Evolutionary conservation across 140 eudicot species (phyloP), one percentile per base, ranked within the genome.

Genomic region (Oenanthe javanica): DNA sequence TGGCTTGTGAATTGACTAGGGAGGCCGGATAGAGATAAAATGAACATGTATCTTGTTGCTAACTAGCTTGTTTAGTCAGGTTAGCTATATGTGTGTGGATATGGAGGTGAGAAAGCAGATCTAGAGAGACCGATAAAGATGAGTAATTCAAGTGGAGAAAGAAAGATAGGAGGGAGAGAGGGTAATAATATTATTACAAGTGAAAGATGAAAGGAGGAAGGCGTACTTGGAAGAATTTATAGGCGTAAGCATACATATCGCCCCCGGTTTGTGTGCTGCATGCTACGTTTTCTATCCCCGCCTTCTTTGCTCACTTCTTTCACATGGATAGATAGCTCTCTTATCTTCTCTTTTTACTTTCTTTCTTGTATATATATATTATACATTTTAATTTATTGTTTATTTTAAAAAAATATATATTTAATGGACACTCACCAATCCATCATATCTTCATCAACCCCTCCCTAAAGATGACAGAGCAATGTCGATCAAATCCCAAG

Each of bases 181-280:
- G 73, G 31, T 21, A 67, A 46, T 2, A 18, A 18, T 6, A 46
- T 36, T 72, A n/a, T 38, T 46, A 31, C 61, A 46, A 72, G 45
- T 21, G 79, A 27, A 46, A 48, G 79, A 48, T 25, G 79, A 40
- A 72, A 16, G 69, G 49, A 38, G 12, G 16, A 78, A 81, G 18
- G 40, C 47, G 11, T 1, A 14, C n/a, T 38, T 40, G 52, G 16
- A 75, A 40, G 55, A 49, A 64, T 77, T 77, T 76, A 76, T 76
- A 77, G 85, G 85, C 70, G 76, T 82, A 25, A 76, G 77, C 85
- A 47, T 63, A 67, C 14, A 77, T 67, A 66, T 66, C 81, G 81
- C 47, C 45, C 31, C 81, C 78, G 81, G 81, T 2, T 82, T 76
- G 19, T 52, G 46, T 66, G 67, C 78, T 77, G 46, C 77, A 82